Evolutionary conservation across 192 early-diverging fungal genomes (phyloP).

Genomic region (Haplosporangium gracile): DNA sequence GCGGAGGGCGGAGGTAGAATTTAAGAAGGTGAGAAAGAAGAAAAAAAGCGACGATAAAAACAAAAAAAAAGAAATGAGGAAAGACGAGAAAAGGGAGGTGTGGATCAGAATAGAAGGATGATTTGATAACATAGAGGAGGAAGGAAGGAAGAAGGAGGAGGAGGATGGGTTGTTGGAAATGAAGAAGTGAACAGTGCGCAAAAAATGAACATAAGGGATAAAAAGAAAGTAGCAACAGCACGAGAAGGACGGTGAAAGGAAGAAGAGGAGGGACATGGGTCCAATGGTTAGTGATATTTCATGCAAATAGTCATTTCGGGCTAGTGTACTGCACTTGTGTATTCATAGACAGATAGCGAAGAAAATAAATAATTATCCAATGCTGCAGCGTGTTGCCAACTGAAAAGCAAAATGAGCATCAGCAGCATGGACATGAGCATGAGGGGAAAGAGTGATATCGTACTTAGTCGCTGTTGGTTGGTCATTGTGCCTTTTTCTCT

Average conservation of each 20-base stretch:
- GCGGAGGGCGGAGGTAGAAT: conserved; percentile 9
- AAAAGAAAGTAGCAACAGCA: neutral
- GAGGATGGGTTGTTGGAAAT: neutral
- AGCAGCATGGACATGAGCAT: too few species aligned
- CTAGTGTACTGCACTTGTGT: too few species aligned
- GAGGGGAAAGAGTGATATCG: neutral
- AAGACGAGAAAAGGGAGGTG: neutral
- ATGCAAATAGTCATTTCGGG: neutral
- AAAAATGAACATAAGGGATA: neutral
- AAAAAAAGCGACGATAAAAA: neutral
- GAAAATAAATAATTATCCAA: too few species aligned
- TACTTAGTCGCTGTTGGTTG: neutral
- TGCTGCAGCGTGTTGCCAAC: too few species aligned
- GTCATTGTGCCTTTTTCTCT: neutral
- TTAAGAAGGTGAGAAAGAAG: neutral
- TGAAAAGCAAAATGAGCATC: too few species aligned
- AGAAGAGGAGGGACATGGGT: neutral
- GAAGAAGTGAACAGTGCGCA: neutral
- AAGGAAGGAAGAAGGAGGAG: neutral
- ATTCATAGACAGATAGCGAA: too few species aligned
- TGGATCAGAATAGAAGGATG: neutral
- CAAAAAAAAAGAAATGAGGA: neutral
- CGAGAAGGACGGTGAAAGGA: neutral
- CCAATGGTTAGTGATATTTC: conserved; percentile 1
- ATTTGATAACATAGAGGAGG: neutral